Evolutionary conservation across 176 grass and related monocot genomes (phyloP).

Genomic region (Lolium multiflorum): DNA sequence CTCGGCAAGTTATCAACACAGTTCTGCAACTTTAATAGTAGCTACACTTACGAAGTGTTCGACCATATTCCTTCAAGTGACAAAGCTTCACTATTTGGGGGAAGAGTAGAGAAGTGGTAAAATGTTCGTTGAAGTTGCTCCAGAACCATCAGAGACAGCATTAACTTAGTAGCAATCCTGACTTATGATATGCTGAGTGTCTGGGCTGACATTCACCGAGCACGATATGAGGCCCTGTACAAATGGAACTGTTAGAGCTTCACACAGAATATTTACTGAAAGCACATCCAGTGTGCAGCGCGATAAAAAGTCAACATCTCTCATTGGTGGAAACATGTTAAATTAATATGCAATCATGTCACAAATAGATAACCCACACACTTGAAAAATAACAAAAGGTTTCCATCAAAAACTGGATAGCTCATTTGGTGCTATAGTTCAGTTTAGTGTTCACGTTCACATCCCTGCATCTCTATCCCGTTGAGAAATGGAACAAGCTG

Average conservation of each 20-base stretch:
- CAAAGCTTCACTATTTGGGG: not conserved
- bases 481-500: not conserved
- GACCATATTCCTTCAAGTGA: not conserved
- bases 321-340: not conserved
- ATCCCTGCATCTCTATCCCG: not conserved
- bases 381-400: too few species aligned
- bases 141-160: not conserved
- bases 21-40: not conserved
- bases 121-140: not conserved
- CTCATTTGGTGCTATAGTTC: not conserved
- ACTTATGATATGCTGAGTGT: slow-evolving; percentile 50
- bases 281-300: not conserved
- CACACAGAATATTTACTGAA: not conserved
- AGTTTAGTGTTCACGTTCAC: not conserved
- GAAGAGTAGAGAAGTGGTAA: not conserved
- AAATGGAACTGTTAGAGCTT: slow-evolving; percentile 7
- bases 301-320: not conserved
- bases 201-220: slow-evolving; percentile 55
- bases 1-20: not conserved
- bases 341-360: not conserved
- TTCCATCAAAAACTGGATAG: not conserved
- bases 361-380: not conserved
- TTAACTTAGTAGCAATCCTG: slow-evolving; percentile 62
- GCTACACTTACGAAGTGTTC: not conserved
- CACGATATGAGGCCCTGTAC: slow-evolving; percentile 54